Base-by-base conservation (phyloP, 2,329 filamentous ascomycete species). In the Phialophora expanda region DNA sequence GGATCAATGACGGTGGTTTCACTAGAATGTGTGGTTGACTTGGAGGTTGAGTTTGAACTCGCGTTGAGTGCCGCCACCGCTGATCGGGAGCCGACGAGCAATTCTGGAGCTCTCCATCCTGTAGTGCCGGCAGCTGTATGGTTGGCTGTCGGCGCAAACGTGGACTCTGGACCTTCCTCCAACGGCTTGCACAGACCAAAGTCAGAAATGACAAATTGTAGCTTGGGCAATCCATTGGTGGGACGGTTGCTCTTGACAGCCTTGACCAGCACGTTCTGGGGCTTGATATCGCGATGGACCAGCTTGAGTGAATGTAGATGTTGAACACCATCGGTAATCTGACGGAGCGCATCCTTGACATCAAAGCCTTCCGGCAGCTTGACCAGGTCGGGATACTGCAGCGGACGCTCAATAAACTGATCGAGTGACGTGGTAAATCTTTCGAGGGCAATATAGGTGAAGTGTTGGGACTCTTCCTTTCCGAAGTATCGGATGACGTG, bases 111-210 rank as follows among this genome's bases (percentile, higher is more conserved):
- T 66, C 96, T 92, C 95, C 95, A 99, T 6, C 95, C 95, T 51
- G 92, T 92, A 0, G 95, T 99, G 34, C 95, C 95, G 7, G 91
- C 91, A 0, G 94, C 94, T 34, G 72, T 73, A 53, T 72, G 70
- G 74, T 97, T 92, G 12, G 93, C 93, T 0, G 94, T 98, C 2
- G 94, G 97, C 8, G 95, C 93, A 48, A 94, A 90, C 75, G 98
- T 93, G 0, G 94, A 98, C 63, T 93, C 97, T 75, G 97, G 93
- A 62, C 92, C 92, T 70, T 97, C 95, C 50, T 72, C 70, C 17
- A 99, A 82, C 75, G 97, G 98, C 83, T 98, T 99, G 78, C 95
- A 98, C 0, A 99, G 86, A 5, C 95, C 95, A 78, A 99, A 99
- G 77, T 99, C 95, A 0, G 95, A 98, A 41, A 99, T 97, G 4